Evolutionary conservation across 164 flowering plant species (phyloP), one percentile per base, ranked within the genome.

Genomic region (Brasenia schreberi): DNA sequence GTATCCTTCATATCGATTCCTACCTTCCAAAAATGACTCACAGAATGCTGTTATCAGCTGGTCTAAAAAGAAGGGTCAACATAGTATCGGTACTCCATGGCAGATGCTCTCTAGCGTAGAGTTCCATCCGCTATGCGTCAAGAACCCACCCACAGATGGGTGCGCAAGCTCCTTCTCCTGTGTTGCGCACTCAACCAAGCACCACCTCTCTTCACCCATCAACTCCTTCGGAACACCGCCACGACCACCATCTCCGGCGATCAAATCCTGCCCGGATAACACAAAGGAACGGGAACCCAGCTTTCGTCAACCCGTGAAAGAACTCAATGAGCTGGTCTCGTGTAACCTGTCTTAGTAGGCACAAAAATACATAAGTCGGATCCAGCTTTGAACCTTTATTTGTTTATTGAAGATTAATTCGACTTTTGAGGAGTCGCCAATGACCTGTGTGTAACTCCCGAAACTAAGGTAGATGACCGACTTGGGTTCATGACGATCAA

Each of bases 381-480:
- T 23, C 27, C 27, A 23, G 2, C 0, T 23, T 23, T 23, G 27
- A 23, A 23, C 27, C 27, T 23, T 23, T 23, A 23, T 23, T 23
- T 23, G 27, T 23, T 23, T 23, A 23, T 23, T 23, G 27, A 2
- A 23, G 2, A 23, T 23, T 23, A 23, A 23, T 23, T 23, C 27
- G 27, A 23, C 27, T 23, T 23, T 23, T 23, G 27, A 23, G 27
- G 27, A 23, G 27, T 23, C 27, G 2, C 27, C 27, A 23, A 23
- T 23, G 27, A 23, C 1, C 27, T 23, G 27, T 23, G 78, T 43
- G 1, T 71, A 17, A 72, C 83, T 86, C 5, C 89, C 92, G 39
- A 87, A 82, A 70, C 87, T 82, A 0, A 82, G 84, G n/a, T 84
- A 87, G 17, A 87, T 19, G 7, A 87, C 89, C 0, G 88, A 87